Conservation (phyloP, 1,139 yeast species). For the Pichia sp. region DNA sequence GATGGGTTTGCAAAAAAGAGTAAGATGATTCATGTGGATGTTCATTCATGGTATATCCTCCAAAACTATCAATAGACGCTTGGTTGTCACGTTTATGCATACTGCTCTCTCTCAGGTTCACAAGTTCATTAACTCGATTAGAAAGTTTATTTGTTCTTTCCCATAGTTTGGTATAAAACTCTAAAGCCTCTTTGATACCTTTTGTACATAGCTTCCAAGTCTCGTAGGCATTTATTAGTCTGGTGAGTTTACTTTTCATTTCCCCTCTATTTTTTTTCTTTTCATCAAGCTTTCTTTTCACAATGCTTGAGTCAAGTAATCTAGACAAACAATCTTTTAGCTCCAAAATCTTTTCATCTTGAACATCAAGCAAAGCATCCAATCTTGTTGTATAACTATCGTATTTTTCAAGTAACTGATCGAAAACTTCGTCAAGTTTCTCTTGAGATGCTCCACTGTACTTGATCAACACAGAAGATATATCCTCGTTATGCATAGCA, state of each 20-base stretch:
- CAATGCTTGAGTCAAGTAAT: conserved; percentile 40
- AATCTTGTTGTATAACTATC: conserved; percentile 61
- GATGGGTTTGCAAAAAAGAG: neutral
- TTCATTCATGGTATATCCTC: conserved; percentile 8
- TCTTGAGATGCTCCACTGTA: conserved; percentile 43
- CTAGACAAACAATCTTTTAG: conserved; percentile 53
- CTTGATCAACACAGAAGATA: conserved; percentile 68
- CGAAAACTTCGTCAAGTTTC: conserved; percentile 54
- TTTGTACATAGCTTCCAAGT: conserved; percentile 51
- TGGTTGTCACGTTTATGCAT: conserved; percentile 2
- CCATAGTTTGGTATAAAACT: conserved; percentile 54
- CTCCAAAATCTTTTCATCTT: conserved; percentile 47
- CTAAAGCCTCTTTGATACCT: conserved; percentile 56
- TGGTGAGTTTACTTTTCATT: conserved; percentile 33
- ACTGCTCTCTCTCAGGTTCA: conserved; percentile 26
- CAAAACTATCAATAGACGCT: neutral
- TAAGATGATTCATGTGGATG: conserved; percentile 2
- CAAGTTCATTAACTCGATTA: conserved; percentile 32
- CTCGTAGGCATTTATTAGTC: conserved; percentile 41
- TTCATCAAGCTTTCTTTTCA: conserved; percentile 33
- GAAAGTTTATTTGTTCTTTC: conserved; percentile 37
- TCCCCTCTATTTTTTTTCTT: conserved; percentile 29
- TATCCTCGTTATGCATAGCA: conserved; percentile 75
- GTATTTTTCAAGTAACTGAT: conserved; percentile 71
- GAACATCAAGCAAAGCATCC: conserved; percentile 60